phyloP scores from a whole-genome alignment of 2,329 filamentous ascomycete genomes.

The Metarhizium album region DNA sequence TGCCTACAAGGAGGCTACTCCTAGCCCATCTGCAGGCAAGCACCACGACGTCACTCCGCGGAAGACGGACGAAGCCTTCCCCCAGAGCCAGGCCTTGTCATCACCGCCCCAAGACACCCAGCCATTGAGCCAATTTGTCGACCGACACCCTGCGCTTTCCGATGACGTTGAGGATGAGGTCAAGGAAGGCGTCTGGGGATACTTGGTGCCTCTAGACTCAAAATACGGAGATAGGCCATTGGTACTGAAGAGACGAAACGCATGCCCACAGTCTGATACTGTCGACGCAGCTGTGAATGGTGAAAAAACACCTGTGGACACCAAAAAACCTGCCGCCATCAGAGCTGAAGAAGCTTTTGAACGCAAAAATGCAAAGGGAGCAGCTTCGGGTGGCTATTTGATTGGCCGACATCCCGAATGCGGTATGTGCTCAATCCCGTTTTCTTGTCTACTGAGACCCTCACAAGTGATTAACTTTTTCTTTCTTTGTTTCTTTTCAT shows the following conservation, averaged over 20 bases:
- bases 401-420: slow-evolving; percentile 92
- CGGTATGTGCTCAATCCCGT: slow-evolving; percentile 43
- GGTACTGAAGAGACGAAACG: slow-evolving; percentile 63
- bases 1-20: slow-evolving; percentile 55
- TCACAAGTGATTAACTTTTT: not conserved
- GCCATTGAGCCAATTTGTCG: slow-evolving; percentile 60
- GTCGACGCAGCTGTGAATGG: slow-evolving; percentile 25
- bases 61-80: slow-evolving; percentile 37
- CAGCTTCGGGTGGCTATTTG: slow-evolving; percentile 72
- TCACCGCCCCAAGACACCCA: slow-evolving; percentile 55
- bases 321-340: slow-evolving; percentile 35
- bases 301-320: slow-evolving; percentile 26
- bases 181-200: slow-evolving; percentile 88
- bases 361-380: slow-evolving; percentile 46
- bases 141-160: slow-evolving; percentile 58
- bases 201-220: slow-evolving; percentile 71
- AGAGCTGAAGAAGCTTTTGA: slow-evolving; percentile 52
- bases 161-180: slow-evolving; percentile 80
- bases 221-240: slow-evolving; percentile 54
- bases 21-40: slow-evolving; percentile 54
- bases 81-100: slow-evolving; percentile 34
- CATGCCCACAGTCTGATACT: slow-evolving; percentile 51
- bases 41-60: slow-evolving; percentile 44
- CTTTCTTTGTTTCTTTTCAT: too few relatives aligned
- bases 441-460: not conserved